A percentile compares a stretch with the other conserved stretches of the same genome.
phyloP scores from a whole-genome alignment of 225 moss, liverwort and hornwort genomes.

The Lunularia cruciata region DNA sequence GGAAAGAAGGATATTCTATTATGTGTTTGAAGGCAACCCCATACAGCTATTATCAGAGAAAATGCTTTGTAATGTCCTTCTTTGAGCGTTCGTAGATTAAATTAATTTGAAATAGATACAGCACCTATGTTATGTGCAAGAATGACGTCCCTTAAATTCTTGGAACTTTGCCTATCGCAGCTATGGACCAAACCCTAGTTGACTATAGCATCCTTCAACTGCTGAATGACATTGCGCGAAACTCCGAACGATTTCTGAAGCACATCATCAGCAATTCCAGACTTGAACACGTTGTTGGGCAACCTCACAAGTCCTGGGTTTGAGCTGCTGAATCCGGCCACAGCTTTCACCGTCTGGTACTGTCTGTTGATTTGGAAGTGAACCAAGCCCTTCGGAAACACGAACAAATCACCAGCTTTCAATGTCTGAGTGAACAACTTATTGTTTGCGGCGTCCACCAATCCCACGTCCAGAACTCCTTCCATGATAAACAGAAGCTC shows the following conservation, averaged over 20 bases:
- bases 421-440: not conserved
- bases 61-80: too few species aligned
- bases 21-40: too few species aligned
- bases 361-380: slow-evolving; percentile 13
- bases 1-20: too few species aligned
- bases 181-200: too few species aligned
- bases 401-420: slow-evolving; percentile 17
- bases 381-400: slow-evolving; percentile 26
- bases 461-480: slow-evolving; percentile 1
- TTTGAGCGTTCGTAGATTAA: too few species aligned
- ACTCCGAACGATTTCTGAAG: slow-evolving; percentile 18
- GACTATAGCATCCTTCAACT: not conserved
- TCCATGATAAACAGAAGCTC: slow-evolving; percentile 14
- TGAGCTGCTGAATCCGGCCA: not conserved
- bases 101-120: too few species aligned
- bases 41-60: too few species aligned
- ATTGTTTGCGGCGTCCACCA: not conserved
- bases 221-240: not conserved
- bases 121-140: too few species aligned
- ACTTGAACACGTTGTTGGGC: not conserved
- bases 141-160: too few species aligned
- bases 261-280: not conserved
- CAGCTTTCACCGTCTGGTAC: not conserved
- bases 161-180: too few species aligned
- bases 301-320: not conserved